These are phyloP conservation scores for Basidioascus undulatus DNA, from an alignment of 768 basidiomycete species.

Conservation along the genomic window DNA sequence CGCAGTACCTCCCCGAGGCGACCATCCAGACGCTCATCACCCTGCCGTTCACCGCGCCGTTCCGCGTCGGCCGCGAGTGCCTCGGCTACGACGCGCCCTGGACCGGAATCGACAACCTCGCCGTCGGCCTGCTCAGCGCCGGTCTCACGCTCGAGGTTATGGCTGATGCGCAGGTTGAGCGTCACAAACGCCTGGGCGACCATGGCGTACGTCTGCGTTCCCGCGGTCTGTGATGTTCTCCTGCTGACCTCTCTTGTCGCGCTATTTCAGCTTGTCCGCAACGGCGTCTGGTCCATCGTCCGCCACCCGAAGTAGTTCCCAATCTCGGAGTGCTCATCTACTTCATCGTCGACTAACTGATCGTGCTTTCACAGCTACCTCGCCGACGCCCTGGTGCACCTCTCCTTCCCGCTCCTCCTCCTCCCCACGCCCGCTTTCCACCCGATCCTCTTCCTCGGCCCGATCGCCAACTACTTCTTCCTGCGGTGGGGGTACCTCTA, in stretches of 20 bases:
- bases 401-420: slow-evolving; percentile 13
- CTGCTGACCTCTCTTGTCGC: too few relatives aligned
- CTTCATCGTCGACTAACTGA: too few relatives aligned
- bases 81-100: background rate
- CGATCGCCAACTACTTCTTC: slow-evolving; percentile 11
- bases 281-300: slow-evolving; percentile 14
- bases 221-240: too few relatives aligned
- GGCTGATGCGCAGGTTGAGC: slow-evolving; percentile 11
- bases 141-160: slow-evolving; percentile 10
- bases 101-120: slow-evolving; percentile 5
- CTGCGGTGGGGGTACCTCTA: too few relatives aligned
- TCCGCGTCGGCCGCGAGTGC: slow-evolving; percentile 1
- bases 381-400: slow-evolving; percentile 8
- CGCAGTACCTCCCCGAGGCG: slow-evolving; percentile 9
- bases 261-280: too few relatives aligned
- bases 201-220: too few relatives aligned
- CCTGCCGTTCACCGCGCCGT: slow-evolving; percentile 10
- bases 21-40: slow-evolving; percentile 12
- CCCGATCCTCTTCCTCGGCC: too few relatives aligned
- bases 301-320: slow-evolving; percentile 15
- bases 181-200: slow-evolving; percentile 1
- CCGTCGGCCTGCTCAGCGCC: slow-evolving; percentile 8
- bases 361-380: too few relatives aligned
- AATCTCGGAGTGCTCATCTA: too few relatives aligned
- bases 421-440: too few relatives aligned